phyloP scores from a whole-genome alignment of 495 filamentous ascomycete genomes.

The Trypethelium eluteriae region DNA sequence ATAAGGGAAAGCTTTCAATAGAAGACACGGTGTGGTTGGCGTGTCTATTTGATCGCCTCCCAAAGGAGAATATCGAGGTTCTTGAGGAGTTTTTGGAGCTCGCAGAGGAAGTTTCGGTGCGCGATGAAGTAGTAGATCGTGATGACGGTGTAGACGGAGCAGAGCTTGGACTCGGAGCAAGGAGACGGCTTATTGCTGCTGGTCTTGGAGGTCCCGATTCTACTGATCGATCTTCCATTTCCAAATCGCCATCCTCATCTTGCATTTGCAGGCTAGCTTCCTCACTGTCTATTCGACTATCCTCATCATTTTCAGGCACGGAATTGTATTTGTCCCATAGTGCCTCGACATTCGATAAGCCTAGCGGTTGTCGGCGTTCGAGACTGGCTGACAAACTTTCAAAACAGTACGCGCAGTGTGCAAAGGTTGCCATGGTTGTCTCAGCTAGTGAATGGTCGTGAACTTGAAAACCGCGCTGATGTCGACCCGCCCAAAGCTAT shows the following conservation, averaged over 20 bases:
- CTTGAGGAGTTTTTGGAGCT: constrained; percentile 42
- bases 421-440: constrained; percentile 62
- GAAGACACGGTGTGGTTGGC: constrained; percentile 24
- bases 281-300: constrained; percentile 28
- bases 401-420: constrained; percentile 89
- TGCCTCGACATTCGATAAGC: constrained; percentile 58
- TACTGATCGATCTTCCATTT: constrained; percentile 25
- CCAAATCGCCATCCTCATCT: constrained; percentile 30
- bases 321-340: constrained; percentile 54
- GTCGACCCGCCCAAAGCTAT: too few species aligned
- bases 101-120: constrained; percentile 37
- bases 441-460: background rate
- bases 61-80: constrained; percentile 40
- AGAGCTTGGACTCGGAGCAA: constrained; percentile 32
- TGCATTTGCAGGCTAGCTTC: constrained; percentile 19
- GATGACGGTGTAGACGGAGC: constrained; percentile 42
- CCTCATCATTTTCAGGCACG: constrained; percentile 12
- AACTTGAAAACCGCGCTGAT: background rate
- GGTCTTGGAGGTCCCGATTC: constrained; percentile 19
- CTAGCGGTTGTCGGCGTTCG: constrained; percentile 49
- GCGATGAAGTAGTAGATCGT: constrained; percentile 39
- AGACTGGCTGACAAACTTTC: constrained; percentile 65
- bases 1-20: constrained; percentile 55
- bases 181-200: constrained; percentile 32
- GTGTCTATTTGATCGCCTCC: constrained; percentile 28